phyloP scores from a whole-genome alignment of 495 filamentous ascomycete genomes.

The Penicillium waksmanii region DNA sequence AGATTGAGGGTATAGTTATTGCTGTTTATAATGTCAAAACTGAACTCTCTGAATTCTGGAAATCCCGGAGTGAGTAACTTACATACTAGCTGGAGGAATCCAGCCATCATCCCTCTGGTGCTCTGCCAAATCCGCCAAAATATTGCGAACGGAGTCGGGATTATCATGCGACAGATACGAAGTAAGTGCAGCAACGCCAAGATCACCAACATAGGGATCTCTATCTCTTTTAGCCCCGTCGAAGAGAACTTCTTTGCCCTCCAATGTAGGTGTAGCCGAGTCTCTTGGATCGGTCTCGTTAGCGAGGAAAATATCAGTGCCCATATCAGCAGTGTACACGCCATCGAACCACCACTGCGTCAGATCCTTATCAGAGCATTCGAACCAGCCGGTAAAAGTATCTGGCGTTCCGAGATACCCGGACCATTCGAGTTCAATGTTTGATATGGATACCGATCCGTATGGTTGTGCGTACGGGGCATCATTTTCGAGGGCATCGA shows the following conservation, averaged over 20 bases:
- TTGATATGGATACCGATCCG: slow-evolving; percentile 40
- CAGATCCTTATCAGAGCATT: slow-evolving; percentile 47
- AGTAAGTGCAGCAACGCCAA: slow-evolving; percentile 47
- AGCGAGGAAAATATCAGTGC: slow-evolving; percentile 39
- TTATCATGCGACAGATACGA: slow-evolving; percentile 48
- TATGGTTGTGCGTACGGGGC: slow-evolving; percentile 42
- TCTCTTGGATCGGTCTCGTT: slow-evolving; percentile 42
- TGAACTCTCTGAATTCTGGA: not conserved
- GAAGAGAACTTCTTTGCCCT: slow-evolving; percentile 45
- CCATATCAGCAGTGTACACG: slow-evolving; percentile 50
- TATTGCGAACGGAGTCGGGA: slow-evolving; percentile 38
- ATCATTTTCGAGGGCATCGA: slow-evolving; percentile 44
- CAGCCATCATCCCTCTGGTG: slow-evolving; percentile 53
- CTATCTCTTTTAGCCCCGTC: slow-evolving; percentile 55
- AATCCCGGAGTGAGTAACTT: not conserved
- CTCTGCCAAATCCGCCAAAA: slow-evolving; percentile 47
- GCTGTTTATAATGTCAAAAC: slow-evolving; percentile 8
- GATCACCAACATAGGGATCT: slow-evolving; percentile 53
- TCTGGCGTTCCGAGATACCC: slow-evolving; percentile 46
- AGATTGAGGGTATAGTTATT: slow-evolving; percentile 48
- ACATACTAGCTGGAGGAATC: slow-evolving; percentile 54
- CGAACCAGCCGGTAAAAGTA: slow-evolving; percentile 51
- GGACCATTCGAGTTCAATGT: slow-evolving; percentile 41
- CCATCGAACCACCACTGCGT: slow-evolving; percentile 55
- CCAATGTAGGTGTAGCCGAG: slow-evolving; percentile 38